Evolutionary conservation across 1,284 basidiomycete species (phyloP), one percentile per base, ranked within the genome.

Genomic region (Xerocomus minutiporus): DNA sequence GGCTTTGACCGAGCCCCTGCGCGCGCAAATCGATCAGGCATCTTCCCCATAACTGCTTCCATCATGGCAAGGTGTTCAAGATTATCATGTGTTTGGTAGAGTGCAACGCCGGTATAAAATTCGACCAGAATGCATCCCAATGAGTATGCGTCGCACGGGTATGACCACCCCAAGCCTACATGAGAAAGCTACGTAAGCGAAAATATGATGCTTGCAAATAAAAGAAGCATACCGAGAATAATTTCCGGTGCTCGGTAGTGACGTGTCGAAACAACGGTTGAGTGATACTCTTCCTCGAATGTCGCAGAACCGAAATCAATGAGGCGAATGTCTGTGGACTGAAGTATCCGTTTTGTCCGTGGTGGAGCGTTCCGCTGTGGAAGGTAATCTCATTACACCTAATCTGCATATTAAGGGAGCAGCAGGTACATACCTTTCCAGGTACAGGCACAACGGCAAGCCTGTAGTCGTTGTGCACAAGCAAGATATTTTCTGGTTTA

Each of bases 61-160:
- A 99, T 99, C 97, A 99, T 99, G 41, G 97, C 97, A 7, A 99
- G 83, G 70, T 99, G 97, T 68, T 99, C 97, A 11, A 99, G 81
- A 69, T 99, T 99, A 73, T 99, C 96, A 67, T 98, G 96, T 0
- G 97, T 99, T 72, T 99, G 97, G 76, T 98, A 99, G 31, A 99
- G 79, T 4, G 97, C 97, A 43, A 96, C 86, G 34, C 97, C 97
- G 3, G 97, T 99, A 74, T 87, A 97, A 69, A 99, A 98, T 71
- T 99, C 97, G 57, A 99, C 93, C 13, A 99, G 83, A 61, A 99
- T 99, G 74, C 97, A 99, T 7, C 97, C 97, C 50, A 99, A 82
- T 11, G 97, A 99, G 76, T 97, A 99, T 28, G 91, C 93, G 73
- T 99, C 97, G 73, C 97, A 99, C 0, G 97, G 95, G 71, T 88